Evolutionary conservation across 495 filamentous ascomycete species (phyloP), one percentile per base, ranked within the genome.

Genomic region (Aspergillus homomorphus): DNA sequence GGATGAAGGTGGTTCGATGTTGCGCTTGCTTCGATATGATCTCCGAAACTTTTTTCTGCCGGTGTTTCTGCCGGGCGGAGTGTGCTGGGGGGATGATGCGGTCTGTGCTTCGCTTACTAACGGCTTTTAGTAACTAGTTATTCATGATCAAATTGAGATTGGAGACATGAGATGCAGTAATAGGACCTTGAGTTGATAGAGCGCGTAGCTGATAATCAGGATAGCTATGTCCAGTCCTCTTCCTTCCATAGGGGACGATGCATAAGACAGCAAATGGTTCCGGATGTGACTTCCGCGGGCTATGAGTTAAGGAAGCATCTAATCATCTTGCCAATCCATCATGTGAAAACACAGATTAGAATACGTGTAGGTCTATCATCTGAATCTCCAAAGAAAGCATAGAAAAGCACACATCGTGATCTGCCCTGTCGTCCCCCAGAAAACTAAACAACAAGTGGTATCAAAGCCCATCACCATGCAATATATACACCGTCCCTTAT

Each of bases 1-100:
- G 48, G 1, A 18, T 15, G 4, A 48, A n/a, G 48, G 23, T 18
- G 48, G 12, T 24, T 21, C 22, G 26, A 19, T 49, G 50, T 23
- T 28, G 54, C 49, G 55, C 49, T 30, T 53, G 44, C 18, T 50
- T 44, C 1, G 21, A 23, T n/a, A n/a, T 23, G 46, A 24, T 41
- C 42, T 66, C 53, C 68, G 71, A 76, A 70, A 68, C 73, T 76
- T 77, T 77, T 72, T 63, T 44, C 30, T 43, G 53, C 22, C 18
- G 20, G 28, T 59, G 44, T 69, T 74, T 71, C 59, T 77, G 74
- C 73, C 74, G 73, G 74, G 73, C 73, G 73, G 72, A 61, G 60
- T 45, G 16, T 4, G 33, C 38, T 58, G 61, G 65, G 68, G 59
- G 59, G 69, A 59, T 65, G 69, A 59, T 65, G 48, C 67, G 69